These are phyloP conservation scores for Serendipita sp. DNA, from an alignment of 768 basidiomycete genomes.

Conservation along the genomic window DNA sequence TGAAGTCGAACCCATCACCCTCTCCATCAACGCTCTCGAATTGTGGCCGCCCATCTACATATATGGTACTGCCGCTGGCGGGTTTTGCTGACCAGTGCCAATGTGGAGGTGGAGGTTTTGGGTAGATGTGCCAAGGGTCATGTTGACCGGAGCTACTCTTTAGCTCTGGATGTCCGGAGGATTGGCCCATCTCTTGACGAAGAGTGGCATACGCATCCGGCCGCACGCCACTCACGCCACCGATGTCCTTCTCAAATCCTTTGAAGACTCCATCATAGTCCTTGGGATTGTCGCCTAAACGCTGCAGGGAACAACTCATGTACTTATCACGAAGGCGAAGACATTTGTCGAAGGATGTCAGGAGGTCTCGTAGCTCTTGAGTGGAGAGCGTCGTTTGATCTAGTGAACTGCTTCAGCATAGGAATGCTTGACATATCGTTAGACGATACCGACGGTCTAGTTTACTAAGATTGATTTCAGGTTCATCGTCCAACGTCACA, in stretches of 20 bases:
- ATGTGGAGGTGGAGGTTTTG: slow-evolving; percentile 82
- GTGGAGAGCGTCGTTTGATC: slow-evolving; percentile 12
- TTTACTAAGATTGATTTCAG: slow-evolving; percentile 9
- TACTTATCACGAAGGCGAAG: slow-evolving; percentile 93
- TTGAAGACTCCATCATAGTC: slow-evolving; percentile 74
- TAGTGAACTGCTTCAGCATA: background rate
- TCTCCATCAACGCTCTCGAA: slow-evolving; percentile 11
- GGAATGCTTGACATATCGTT: too few species aligned
- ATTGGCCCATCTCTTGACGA: slow-evolving; percentile 9
- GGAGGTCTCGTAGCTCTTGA: slow-evolving; percentile 28
- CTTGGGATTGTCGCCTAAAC: slow-evolving; percentile 86
- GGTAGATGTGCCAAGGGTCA: slow-evolving; percentile 77
- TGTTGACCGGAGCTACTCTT: slow-evolving; percentile 21
- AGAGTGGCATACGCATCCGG: slow-evolving; percentile 36
- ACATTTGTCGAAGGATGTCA: slow-evolving; percentile 65
- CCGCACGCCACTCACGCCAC: slow-evolving; percentile 51
- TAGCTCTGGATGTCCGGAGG: slow-evolving; percentile 13
- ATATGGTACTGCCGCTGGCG: slow-evolving; percentile 10
- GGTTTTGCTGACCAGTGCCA: slow-evolving; percentile 67
- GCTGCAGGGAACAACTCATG: slow-evolving; percentile 70
- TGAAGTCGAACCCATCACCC: slow-evolving; percentile 47
- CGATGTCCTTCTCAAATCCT: slow-evolving; percentile 45
- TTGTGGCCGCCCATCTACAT: slow-evolving; percentile 28
- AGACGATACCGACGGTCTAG: slow-evolving; percentile 8
- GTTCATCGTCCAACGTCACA: slow-evolving; percentile 10